Base-by-base conservation (phyloP, 768 basidiomycete species). In the Lanmaoa pseudosensibilis region DNA sequence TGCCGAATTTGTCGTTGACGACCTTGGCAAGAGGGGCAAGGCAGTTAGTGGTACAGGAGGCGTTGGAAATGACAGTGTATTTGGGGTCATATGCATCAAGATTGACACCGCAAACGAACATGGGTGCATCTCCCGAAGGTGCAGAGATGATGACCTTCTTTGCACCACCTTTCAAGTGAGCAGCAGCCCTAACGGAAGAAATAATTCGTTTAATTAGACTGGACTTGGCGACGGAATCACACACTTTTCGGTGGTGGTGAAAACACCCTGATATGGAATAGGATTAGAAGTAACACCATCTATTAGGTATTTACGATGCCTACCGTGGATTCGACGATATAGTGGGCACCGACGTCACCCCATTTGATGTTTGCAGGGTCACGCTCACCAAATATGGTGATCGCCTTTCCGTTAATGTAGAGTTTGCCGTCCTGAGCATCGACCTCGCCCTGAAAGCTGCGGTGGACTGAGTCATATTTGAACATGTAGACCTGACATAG, bases 111-210 rank as follows among this genome's bases (percentile, higher is more conserved):
- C 82, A 83, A 51, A 95, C 93, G 75, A 85, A 94, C 93, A 95
- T 95, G 65, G 93, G 93, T 7, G 94, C 93, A 72, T 95, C 92
- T 33, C 92, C 83, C n/a, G 96, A 98, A 64, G 96, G 96, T 46
- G 96, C 96, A 63, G 95, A 96, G 84, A 99, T 98, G 79, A 99
- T 82, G 73, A 99, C 96, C 83, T 98, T 99, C 87, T 98, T 98
- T 71, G 96, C 96, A 74, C 96, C 96, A 66, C 96, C 96, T 78
- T 95, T 94, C 78, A 99, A 80, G 80, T 99, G 96, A 64, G 85
- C 87, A 46, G 81, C 81, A 53, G 96, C 96, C 81, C 87, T 90
- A 54, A 4, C n/a, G 48, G 50, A 23, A 21, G 56, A 52, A 19
- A 55, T 44, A 16, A 52, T 23, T 40, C 38, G 49, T 47, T 8